A percentile compares a stretch with the other conserved stretches of the same genome.
Conservation (phyloP, 2,329 filamentous ascomycete species). For the Nectriaceae sp. region DNA sequence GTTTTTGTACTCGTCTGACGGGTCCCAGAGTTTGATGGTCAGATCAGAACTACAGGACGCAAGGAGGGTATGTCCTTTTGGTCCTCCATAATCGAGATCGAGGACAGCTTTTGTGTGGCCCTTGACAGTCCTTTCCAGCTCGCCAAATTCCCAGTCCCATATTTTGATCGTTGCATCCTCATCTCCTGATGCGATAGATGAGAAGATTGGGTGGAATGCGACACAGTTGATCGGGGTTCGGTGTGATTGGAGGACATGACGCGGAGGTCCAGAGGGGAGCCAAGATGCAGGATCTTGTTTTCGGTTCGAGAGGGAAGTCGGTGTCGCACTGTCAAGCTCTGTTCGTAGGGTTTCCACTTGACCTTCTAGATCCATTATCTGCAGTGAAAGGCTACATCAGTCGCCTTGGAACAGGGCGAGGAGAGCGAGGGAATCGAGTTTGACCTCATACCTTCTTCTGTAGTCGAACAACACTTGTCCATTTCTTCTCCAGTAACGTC, state of each 20-base stretch:
- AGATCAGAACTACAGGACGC: conserved; percentile 82
- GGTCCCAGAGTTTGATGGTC: conserved; percentile 95
- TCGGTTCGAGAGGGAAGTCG: conserved; percentile 69
- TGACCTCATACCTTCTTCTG: conserved; percentile 78
- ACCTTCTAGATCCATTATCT: conserved; percentile 94
- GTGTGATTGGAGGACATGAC: conserved; percentile 83
- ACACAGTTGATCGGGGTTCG: conserved; percentile 80
- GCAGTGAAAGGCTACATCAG: conserved; percentile 4
- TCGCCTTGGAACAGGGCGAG: conserved; percentile 6
- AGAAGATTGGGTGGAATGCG: conserved; percentile 91
- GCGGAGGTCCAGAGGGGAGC: conserved; percentile 81
- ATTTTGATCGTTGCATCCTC: conserved; percentile 95
- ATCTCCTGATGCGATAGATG: conserved; percentile 84
- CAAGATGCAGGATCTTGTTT: conserved; percentile 85
- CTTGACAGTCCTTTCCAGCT: conserved; percentile 87
- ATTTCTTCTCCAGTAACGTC: conserved; percentile 93
- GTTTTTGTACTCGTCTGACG: conserved; percentile 90
- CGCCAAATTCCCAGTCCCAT: conserved; percentile 95
- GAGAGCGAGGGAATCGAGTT: conserved; percentile 2
- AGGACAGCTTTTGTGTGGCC: conserved; percentile 87
- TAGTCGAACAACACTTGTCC: conserved; percentile 91
- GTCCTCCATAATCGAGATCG: conserved; percentile 88
- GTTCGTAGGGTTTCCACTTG: conserved; percentile 72
- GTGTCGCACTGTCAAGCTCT: conserved; percentile 84
- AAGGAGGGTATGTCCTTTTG: conserved; percentile 55